A percentile compares a stretch with the other conserved stretches of the same genome.
These are phyloP conservation scores for Gnomoniopsis sp. DNA, from an alignment of 2,329 filamentous ascomycete species.

Conservation along the genomic window DNA sequence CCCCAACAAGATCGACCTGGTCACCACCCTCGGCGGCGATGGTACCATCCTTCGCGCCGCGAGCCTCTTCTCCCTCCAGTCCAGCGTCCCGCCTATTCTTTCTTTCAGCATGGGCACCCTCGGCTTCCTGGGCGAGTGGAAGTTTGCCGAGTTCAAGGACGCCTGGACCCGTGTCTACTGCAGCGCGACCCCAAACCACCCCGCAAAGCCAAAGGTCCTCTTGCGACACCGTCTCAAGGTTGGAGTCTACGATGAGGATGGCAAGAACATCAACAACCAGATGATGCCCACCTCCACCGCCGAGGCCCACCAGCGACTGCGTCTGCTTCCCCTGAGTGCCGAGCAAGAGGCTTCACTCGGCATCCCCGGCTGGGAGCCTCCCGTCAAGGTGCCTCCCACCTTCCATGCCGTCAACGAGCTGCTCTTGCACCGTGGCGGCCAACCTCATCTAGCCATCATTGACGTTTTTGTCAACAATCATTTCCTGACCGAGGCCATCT, in stretches of 20 bases:
- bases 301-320: constrained; percentile 36
- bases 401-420: constrained; percentile 89
- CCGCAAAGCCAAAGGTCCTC: constrained; percentile 71
- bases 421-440: constrained; percentile 83
- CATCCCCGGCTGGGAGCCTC: constrained; percentile 12
- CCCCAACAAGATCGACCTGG: constrained; percentile 79
- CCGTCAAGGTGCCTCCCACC: constrained; percentile 31
- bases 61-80: constrained; percentile 78
- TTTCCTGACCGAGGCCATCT: constrained; percentile 89
- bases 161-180: constrained; percentile 93
- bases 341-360: constrained; percentile 17
- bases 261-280: constrained; percentile 54
- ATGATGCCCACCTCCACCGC: constrained; percentile 46
- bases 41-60: constrained; percentile 85
- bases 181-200: constrained; percentile 48
- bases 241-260: constrained; percentile 72
- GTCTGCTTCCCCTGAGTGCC: constrained; percentile 22
- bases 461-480: constrained; percentile 87
- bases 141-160: constrained; percentile 86
- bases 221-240: constrained; percentile 85
- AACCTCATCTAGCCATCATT: constrained; percentile 87
- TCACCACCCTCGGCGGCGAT: constrained; percentile 88
- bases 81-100: constrained; percentile 82
- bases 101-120: constrained; percentile 97
- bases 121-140: constrained; percentile 95